These are phyloP conservation scores for Pichia phayaonensis DNA, from an alignment of 805 yeast species.

Conservation along the genomic window DNA sequence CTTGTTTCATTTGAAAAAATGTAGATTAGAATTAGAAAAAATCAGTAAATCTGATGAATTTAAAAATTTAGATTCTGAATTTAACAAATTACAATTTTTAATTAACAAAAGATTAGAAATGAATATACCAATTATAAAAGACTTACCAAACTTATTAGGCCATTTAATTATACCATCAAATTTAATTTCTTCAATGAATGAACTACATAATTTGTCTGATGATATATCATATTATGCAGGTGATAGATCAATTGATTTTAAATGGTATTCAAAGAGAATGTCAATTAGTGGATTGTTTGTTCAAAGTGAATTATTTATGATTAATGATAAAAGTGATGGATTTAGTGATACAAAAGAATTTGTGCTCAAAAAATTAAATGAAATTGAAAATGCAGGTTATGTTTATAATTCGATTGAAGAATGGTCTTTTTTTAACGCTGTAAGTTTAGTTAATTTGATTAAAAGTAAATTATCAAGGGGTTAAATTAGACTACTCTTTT, in stretches of 20 bases:
- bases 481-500: too few species aligned
- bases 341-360: conserved; percentile 55
- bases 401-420: conserved; percentile 63
- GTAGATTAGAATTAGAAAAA: conserved; percentile 32
- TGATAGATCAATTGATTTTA: conserved; percentile 70
- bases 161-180: conserved; percentile 61
- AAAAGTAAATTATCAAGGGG: conserved; percentile 65
- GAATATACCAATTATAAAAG: conserved; percentile 40
- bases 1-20: conserved; percentile 38
- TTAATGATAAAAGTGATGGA: conserved; percentile 56
- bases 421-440: conserved; percentile 65
- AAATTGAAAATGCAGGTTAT: conserved; percentile 47
- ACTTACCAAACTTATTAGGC: conserved; percentile 46
- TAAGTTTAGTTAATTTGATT: conserved; percentile 57
- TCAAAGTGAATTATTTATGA: conserved; percentile 71
- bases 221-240: conserved; percentile 78
- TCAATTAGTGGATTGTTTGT: conserved; percentile 65
- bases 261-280: conserved; percentile 88
- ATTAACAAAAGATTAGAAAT: conserved; percentile 40
- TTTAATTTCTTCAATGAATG: conserved; percentile 47
- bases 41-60: conserved; percentile 19
- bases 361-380: conserved; percentile 51
- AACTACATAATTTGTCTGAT: conserved; percentile 70
- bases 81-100: conserved; percentile 23
- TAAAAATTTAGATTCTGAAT: conserved; percentile 13